Base-by-base conservation (phyloP, 768 basidiomycete genomes). In the Crucibulum laeve region DNA sequence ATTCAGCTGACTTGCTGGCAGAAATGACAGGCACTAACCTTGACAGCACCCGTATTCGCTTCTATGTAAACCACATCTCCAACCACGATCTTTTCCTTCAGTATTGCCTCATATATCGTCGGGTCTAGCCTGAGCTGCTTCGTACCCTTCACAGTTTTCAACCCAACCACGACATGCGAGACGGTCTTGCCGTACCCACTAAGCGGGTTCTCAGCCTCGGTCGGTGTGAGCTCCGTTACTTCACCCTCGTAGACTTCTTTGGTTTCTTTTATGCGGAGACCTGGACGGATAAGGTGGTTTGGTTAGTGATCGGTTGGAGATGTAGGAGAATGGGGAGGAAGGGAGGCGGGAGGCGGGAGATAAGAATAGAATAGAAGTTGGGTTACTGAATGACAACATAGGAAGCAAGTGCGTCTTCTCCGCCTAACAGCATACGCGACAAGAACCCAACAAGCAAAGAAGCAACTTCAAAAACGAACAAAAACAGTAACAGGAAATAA, bases 201-300 rank as follows among this genome's bases (percentile, higher is more conserved):
- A 35, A 98, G 74, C 21, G 96, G 96, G 65, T 98, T 98, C 64
- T 98, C 95, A 11, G 95, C 79, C 68, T 98, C 96, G 17, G 91
- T 82, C 2, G 96, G 96, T 3, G 95, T 96, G 47, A 98, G 69
- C 58, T 98, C 95, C 6, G 95, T 98, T 14, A 99, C 89, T 67
- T 99, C 95, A 47, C 96, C 95, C 63, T 98, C 95, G 64, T 94
- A 98, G 5, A 98, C 93, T 58, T 96, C 92, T 61, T 99, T 98
- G 4, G 94, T 97, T 66, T 98, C 96, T 65, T 98, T 98, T 73
- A 98, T 96, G 61, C 95, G 82, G 26, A 98, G 77, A 37, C 95
- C 94, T 94, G 59, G 10, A 33, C 8, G 41, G 4, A 26, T 28
- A 25, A 37, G 42, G 28, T 30, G 28, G n/a, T 30, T 26, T 19